Evolutionary conservation across 495 filamentous ascomycete species (phyloP).

Genomic region (Hypoxylon subgilvum): DNA sequence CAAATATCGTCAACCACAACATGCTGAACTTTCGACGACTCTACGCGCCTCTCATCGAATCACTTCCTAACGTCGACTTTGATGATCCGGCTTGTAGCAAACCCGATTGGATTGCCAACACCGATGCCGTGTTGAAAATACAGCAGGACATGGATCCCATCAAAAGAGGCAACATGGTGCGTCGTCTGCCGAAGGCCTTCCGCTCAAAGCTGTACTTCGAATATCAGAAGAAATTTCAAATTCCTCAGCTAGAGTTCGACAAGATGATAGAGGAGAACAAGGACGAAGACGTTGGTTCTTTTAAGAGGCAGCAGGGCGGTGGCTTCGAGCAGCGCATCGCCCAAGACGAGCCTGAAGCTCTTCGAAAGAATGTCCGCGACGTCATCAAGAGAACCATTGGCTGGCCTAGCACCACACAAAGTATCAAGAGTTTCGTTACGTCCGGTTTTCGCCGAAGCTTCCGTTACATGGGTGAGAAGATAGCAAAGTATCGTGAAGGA

Average conservation of each 20-base stretch:
- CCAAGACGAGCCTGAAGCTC: constrained; percentile 63
- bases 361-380: constrained; percentile 68
- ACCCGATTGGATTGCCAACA: constrained; percentile 69
- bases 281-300: constrained; percentile 69
- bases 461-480: constrained; percentile 84
- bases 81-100: constrained; percentile 68
- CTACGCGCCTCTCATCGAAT: constrained; percentile 86
- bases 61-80: constrained; percentile 85
- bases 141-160: constrained; percentile 89
- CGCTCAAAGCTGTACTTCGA: constrained; percentile 88
- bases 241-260: constrained; percentile 81
- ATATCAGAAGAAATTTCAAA: constrained; percentile 87
- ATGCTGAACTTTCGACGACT: constrained; percentile 88
- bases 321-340: constrained; percentile 86
- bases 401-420: constrained; percentile 89
- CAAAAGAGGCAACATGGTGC: constrained; percentile 92
- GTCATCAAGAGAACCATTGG: constrained; percentile 84
- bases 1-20: constrained; percentile 90
- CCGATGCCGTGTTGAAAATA: constrained; percentile 59
- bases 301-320: constrained; percentile 77
- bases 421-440: constrained; percentile 78
- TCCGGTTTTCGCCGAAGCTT: constrained; percentile 70
- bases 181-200: constrained; percentile 86
- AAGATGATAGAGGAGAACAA: constrained; percentile 79
- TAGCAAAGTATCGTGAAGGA: constrained; percentile 68